A percentile compares a stretch with the other conserved stretches of the same genome.
Evolutionary conservation across 2,329 filamentous ascomycete genomes (phyloP).

Genomic region (Diplocarpon mali): DNA sequence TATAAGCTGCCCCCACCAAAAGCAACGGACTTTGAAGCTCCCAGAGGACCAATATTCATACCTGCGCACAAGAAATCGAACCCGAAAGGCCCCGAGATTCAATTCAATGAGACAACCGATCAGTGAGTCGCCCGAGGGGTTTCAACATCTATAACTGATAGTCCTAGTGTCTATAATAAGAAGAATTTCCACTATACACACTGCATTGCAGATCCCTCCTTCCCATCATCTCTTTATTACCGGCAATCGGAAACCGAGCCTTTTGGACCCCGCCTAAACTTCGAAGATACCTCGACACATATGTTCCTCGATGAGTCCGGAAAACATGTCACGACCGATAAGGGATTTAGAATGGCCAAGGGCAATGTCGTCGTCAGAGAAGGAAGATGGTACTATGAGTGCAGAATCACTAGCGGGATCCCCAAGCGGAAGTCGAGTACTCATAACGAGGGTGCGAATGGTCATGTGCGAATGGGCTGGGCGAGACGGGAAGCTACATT

Average conservation of each 20-base stretch:
- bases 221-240: constrained; percentile 80
- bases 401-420: constrained; percentile 74
- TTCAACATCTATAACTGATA: constrained; percentile 9
- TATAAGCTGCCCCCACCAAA: constrained; percentile 57
- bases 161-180: constrained; percentile 46
- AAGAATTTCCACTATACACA: constrained; percentile 79
- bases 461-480: constrained; percentile 77
- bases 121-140: constrained; percentile 37
- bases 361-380: constrained; percentile 86
- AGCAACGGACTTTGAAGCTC: constrained; percentile 47
- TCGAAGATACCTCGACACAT: constrained; percentile 79
- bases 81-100: constrained; percentile 38
- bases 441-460: constrained; percentile 22
- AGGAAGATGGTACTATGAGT: constrained; percentile 89
- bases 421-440: constrained; percentile 28
- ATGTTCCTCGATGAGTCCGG: constrained; percentile 73
- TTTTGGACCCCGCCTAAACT: constrained; percentile 75
- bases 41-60: constrained; percentile 46
- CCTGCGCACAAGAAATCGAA: constrained; percentile 41
- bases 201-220: constrained; percentile 79
- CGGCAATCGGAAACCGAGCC: constrained; percentile 79
- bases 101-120: constrained; percentile 53
- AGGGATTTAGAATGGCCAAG: constrained; percentile 83
- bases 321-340: constrained; percentile 73
- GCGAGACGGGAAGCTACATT: constrained; percentile 69